Base-by-base conservation (phyloP, 2,329 filamentous ascomycete species). In the Neodidymelliopsis sp. region DNA sequence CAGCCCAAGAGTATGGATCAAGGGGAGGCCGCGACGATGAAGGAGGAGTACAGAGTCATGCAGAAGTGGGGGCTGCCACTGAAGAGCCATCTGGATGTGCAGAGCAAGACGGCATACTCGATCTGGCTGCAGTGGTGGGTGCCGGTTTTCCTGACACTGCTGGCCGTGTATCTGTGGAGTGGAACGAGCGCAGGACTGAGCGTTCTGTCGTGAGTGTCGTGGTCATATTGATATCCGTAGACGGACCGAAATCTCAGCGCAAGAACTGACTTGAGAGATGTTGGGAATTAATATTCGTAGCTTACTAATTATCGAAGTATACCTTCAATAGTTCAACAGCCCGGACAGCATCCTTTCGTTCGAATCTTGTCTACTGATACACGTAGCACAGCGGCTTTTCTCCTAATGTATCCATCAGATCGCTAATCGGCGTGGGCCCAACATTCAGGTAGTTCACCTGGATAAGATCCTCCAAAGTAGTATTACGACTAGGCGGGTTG, bases 331-430 rank as follows among this genome's bases (percentile, higher is more conserved):
- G n/a, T n/a, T n/a, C n/a, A n/a, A n/a, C n/a, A n/a, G n/a, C n/a
- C n/a, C n/a, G n/a, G n/a, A n/a, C n/a, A n/a, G n/a, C 29, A 10
- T 15, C 15, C 19, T 5, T 33, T 12, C 13, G 11, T 8, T n/a
- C 29, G 9, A 5, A 31, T 8, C 15, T 2, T 4, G 11, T 19
- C 30, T 53, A 66, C 33, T 61, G 44, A 50, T 79, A 79, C 3
- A 77, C 65, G 44, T 79, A 79, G 54, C 77, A 79, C 49, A 79
- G 75, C 6, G 73, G 74, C 23, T 34, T 42, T 3, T 74, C 75
- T 8, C 53, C 71, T 5, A 75, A 60, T 1, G 77, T 78, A 33
- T 71, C 72, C 57, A 76, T 70, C 42, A 58, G 34, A 15, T 77
- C 71, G 4, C 64, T 54, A 44, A 79, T 73, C 7, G 58, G 65